Base-by-base conservation (phyloP, 2,329 filamentous ascomycete genomes). In the Pyrenochaeta sp. region DNA sequence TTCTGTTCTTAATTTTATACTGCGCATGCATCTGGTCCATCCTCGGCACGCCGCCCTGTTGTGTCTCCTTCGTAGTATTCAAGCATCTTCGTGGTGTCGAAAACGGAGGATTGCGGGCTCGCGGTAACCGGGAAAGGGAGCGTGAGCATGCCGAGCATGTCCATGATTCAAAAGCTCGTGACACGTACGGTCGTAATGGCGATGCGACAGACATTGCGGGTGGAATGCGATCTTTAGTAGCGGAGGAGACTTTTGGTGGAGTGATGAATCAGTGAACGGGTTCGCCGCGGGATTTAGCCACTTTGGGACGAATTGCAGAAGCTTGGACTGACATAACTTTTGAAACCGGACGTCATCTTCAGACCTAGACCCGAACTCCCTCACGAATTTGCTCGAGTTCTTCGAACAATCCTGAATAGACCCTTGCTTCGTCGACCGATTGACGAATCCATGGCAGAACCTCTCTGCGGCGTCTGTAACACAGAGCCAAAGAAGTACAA, bases 1-100 rank as follows among this genome's bases (percentile, higher is more conserved):
- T 90, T 61, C 82, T 80, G 69, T 93, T 93, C 80, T 87, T 90
- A 67, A 81, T 79, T 64, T 83, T 85, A 67, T 91, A 92, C 22
- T 88, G 83, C 50, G 83, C 85, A 28, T 84, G 84, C 75, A 91
- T 79, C 66, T 87, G 82, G 43, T 88, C 87, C 87, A 92, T 91
- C 42, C 80, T 83, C 1, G 86, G 84, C 15, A 80, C 77, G 24
- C 66, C 67, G 68, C 73, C 65, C 55, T 79, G 75, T 44, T 63
- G 65, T 25, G 59, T 57, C 42, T 72, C 64, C 32, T 65, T 67
- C 3, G 72, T 71, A 12, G 72, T 73, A 34, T 75, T 77, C 42
- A 78, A 45, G 65, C 66, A 74, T 68, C 74, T 66, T 62, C 67
- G 69, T 25, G 65, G 49, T 24, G 58, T 48, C 15, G 36, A 39